Conservation (phyloP, 345 rosid genomes). For the Acer campestre region DNA sequence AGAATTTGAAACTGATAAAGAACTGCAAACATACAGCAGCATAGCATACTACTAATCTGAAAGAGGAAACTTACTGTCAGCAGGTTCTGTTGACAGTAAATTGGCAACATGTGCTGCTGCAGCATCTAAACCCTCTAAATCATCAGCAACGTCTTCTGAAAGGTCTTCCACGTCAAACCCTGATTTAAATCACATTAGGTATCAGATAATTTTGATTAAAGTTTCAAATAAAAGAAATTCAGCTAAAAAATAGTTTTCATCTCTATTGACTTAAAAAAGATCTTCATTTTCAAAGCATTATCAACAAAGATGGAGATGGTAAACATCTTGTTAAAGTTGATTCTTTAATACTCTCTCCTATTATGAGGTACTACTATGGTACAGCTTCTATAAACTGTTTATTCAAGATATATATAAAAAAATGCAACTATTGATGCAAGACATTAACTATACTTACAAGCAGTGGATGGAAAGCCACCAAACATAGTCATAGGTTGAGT, state of each 20-base stretch:
- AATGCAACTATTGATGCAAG: neutral
- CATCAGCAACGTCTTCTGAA: slow-evolving; percentile 86
- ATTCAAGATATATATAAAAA: neutral
- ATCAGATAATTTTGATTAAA: slow-evolving; percentile 16
- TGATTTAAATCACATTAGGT: slow-evolving; percentile 32
- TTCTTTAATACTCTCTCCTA: neutral
- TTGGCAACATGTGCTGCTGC: slow-evolving; percentile 94
- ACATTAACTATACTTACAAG: slow-evolving; percentile 63
- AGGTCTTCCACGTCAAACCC: slow-evolving; percentile 96
- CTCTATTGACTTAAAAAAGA: neutral
- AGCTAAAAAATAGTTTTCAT: neutral
- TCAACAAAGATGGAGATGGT: slow-evolving; percentile 2
- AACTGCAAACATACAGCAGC: neutral
- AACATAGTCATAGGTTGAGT: slow-evolving; percentile 80
- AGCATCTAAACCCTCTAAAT: slow-evolving; percentile 83
- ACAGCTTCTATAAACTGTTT: neutral
- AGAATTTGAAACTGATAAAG: neutral
- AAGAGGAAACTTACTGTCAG: slow-evolving; percentile 73
- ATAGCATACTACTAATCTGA: slow-evolving; percentile 9
- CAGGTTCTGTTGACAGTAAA: slow-evolving; percentile 86
- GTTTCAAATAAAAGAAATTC: neutral
- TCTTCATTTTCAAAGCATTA: slow-evolving; percentile 11
- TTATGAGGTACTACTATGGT: neutral
- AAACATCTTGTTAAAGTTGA: neutral
- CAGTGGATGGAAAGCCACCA: slow-evolving; percentile 98